Evolutionary conservation across 306 rosid species (phyloP).

Genomic region (Medicago lupulina): DNA sequence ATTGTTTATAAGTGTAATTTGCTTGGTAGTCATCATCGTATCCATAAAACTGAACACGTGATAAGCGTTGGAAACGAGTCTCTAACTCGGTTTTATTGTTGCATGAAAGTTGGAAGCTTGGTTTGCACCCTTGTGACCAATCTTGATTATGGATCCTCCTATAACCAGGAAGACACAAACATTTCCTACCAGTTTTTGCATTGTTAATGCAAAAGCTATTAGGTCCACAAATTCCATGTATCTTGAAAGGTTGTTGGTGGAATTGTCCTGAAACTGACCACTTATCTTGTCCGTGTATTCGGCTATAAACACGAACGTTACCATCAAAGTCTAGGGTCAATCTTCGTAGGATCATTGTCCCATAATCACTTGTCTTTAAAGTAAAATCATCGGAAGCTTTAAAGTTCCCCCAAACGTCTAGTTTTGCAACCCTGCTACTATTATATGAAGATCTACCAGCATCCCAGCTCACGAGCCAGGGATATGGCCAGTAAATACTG

Average conservation of each 20-base stretch:
- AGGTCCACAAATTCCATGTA: constrained; percentile 45
- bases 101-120: constrained; percentile 34
- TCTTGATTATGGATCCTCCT: not conserved
- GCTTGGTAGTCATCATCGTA: not conserved
- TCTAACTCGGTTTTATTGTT: not conserved
- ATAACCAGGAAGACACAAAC: constrained; percentile 32
- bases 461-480: not conserved
- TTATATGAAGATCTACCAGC: constrained; percentile 7
- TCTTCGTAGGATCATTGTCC: not conserved
- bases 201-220: constrained; percentile 8
- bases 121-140: constrained; percentile 36
- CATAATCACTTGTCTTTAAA: not conserved
- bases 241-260: not conserved
- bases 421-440: constrained; percentile 2
- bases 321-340: constrained; percentile 37
- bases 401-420: not conserved
- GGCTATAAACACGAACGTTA: constrained; percentile 9
- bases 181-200: constrained; percentile 2
- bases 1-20: constrained; percentile 18
- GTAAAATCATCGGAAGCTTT: constrained; percentile 12
- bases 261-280: not conserved
- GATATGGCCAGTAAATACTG: constrained; percentile 25
- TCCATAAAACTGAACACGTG: constrained; percentile 13
- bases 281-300: not conserved
- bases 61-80: constrained; percentile 21